Base-by-base conservation (phyloP, 768 basidiomycete species). In the Lactarius evosmus region DNA sequence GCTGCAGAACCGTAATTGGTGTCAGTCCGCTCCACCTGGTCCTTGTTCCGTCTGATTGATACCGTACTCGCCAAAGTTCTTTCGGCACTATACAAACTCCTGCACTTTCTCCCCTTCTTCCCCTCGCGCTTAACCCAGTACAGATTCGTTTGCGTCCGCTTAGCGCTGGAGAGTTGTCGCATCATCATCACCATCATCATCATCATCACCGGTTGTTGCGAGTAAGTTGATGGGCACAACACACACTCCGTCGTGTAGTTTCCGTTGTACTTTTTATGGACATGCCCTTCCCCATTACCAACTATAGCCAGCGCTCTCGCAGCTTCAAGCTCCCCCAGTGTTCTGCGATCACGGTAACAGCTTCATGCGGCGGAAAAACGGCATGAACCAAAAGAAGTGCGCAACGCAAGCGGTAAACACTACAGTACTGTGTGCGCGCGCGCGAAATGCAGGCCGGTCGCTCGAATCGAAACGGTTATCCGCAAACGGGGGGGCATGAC, bases 201-300 rank as follows among this genome's bases (percentile, higher is more conserved):
- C n/a, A 44, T 44, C 41, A 44, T 44, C n/a, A 44, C 17, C 41
- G n/a, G 11, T 46, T 44, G 22, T 46, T 46, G 12, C 44, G 44
- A 25, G n/a, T 46, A n/a, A n/a, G 44, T 46, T 49, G 46, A 46
- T 46, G 22, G 22, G 9, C 14, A 22, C 9, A 16, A 41, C 38
- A 50, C 17, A 6, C 22, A 17, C 25, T 30, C 34, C 11, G 51
- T 38, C 34, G 16, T 51, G 38, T 19, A 57, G 22, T 34, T 54
- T 41, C 56, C 56, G 19, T 25, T 58, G 40, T 63, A 58, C 56
- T 34, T 29, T 49, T 56, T 58, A 63, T 53, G 51, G 62, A 44
- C 49, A 52, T 19, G 38, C 19, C n/a, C n/a, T 58, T 44, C 56
- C 46, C 46, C 22, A 7, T 55, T 46, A 17, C 5, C 17, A 19